These are phyloP conservation scores for Amanita pseudoporphyria DNA, from an alignment of 768 basidiomycete genomes.

Conservation along the genomic window DNA sequence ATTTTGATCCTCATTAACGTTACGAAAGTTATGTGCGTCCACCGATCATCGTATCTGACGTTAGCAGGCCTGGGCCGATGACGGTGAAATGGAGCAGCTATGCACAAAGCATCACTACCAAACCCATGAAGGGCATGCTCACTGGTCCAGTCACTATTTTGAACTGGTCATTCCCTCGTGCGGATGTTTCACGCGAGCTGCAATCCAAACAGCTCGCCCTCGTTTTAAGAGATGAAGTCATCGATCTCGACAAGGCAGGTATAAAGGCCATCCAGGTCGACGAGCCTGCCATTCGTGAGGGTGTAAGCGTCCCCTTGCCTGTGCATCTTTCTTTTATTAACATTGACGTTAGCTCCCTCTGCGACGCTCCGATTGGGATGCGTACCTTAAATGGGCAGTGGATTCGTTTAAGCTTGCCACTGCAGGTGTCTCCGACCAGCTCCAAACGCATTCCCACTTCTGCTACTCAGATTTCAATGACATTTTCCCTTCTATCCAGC, in stretches of 20 bases:
- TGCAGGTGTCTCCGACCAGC: conserved; percentile 87
- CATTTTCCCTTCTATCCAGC: conserved; percentile 96
- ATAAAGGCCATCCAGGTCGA: conserved; percentile 99
- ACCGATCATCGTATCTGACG: conserved; percentile 96
- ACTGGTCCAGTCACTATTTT: conserved; percentile 97
- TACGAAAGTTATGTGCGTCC: conserved; percentile 81
- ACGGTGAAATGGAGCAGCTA: conserved; percentile 96
- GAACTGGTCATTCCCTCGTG: conserved; percentile 99
- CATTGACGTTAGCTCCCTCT: conserved; percentile 70
- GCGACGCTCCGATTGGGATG: conserved; percentile 92
- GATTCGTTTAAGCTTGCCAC: conserved; percentile 98
- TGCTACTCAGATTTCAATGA: conserved; percentile 99
- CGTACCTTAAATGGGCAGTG: conserved; percentile 95
- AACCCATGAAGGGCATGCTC: conserved; percentile 99
- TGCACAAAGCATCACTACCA: conserved; percentile 87
- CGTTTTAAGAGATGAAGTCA: conserved; percentile 94
- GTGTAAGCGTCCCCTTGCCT: conserved; percentile 45
- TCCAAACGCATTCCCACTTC: conserved; percentile 99
- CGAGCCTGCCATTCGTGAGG: conserved; percentile 99
- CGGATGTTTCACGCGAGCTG: conserved; percentile 90
- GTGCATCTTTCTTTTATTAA: conserved; percentile 10
- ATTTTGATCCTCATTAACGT: conserved; percentile 3
- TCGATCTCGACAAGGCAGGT: conserved; percentile 94
- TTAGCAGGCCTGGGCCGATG: conserved; percentile 87
- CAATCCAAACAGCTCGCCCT: conserved; percentile 98